These are phyloP conservation scores for Cicer bijugum DNA, from an alignment of 306 rosid genomes.

Conservation along the genomic window DNA sequence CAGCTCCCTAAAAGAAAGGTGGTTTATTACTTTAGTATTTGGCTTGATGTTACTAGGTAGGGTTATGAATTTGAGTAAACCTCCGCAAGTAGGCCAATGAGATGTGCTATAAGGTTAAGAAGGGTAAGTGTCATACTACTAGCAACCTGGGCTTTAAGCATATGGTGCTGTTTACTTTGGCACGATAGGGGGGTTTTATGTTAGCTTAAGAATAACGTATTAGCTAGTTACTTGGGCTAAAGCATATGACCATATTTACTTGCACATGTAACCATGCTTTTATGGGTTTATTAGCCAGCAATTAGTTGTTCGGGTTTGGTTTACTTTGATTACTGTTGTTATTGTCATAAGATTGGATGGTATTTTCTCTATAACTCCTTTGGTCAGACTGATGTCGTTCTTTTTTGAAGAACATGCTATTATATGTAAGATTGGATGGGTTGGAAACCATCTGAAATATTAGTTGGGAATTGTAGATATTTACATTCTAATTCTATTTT, in stretches of 20 bases:
- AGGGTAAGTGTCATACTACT: background rate
- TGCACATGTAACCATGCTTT: background rate
- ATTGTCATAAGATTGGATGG: conserved; percentile 12
- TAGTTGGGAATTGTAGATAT: background rate
- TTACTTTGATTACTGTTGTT: background rate
- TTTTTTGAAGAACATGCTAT: background rate
- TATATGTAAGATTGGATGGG: conserved; percentile 6
- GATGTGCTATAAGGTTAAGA: conserved; percentile 2
- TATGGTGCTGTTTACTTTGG: background rate
- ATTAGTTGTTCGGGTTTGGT: conserved; percentile 1
- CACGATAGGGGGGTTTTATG: background rate
- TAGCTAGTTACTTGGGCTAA: background rate
- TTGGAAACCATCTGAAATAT: conserved; percentile 8
- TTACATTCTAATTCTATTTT: conserved; percentile 1
- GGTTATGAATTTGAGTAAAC: background rate
- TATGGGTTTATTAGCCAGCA: conserved; percentile 2
- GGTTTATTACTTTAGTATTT: conserved; percentile 6
- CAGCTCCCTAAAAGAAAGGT: too few relatives aligned
- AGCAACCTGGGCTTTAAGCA: conserved; percentile 16
- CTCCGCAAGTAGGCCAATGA: background rate
- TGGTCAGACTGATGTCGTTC: background rate
- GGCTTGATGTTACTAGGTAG: background rate
- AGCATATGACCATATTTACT: background rate
- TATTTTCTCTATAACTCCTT: background rate
- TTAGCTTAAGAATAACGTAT: background rate